phyloP scores from a whole-genome alignment of 1,139 yeast genomes.

The Scheffersomyces illinoinensis region DNA sequence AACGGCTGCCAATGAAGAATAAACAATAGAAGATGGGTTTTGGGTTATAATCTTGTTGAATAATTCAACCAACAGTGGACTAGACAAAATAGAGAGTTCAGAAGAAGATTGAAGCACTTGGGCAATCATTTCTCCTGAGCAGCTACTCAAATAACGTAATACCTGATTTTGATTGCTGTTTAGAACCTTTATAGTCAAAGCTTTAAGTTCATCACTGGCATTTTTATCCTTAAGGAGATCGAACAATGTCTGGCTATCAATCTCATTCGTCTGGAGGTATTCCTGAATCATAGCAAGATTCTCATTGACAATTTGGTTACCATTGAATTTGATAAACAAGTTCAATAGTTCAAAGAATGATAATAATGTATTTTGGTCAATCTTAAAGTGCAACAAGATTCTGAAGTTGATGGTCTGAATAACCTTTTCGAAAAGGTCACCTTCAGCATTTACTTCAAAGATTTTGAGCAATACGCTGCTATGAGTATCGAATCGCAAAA shows the following conservation, averaged over 20 bases:
- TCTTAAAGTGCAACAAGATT: constrained; percentile 37
- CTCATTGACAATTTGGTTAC: constrained; percentile 30
- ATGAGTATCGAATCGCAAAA: constrained; percentile 29
- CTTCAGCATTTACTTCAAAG: constrained; percentile 60
- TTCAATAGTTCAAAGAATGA: constrained; percentile 33
- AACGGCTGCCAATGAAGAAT: constrained; percentile 10
- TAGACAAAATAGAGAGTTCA: not conserved
- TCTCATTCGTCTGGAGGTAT: constrained; percentile 15
- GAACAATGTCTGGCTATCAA: constrained; percentile 1
- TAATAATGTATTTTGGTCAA: constrained; percentile 10
- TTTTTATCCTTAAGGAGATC: constrained; percentile 4
- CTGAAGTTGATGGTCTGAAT: constrained; percentile 53
- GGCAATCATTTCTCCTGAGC: not conserved
- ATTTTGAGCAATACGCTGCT: constrained; percentile 40
- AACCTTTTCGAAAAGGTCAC: constrained; percentile 52
- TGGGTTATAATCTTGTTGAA: constrained; percentile 6
- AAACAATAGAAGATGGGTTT: constrained; percentile 1
- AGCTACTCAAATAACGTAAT: not conserved
- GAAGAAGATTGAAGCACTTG: not conserved
- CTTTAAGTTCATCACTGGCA: not conserved
- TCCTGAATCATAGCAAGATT: constrained; percentile 26
- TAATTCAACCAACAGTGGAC: constrained; percentile 7
- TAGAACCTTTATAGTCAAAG: not conserved
- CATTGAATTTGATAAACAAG: constrained; percentile 47
- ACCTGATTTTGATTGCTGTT: not conserved